phyloP scores from a whole-genome alignment of 2,329 filamentous ascomycete genomes.

The Diplodia corticola region DNA sequence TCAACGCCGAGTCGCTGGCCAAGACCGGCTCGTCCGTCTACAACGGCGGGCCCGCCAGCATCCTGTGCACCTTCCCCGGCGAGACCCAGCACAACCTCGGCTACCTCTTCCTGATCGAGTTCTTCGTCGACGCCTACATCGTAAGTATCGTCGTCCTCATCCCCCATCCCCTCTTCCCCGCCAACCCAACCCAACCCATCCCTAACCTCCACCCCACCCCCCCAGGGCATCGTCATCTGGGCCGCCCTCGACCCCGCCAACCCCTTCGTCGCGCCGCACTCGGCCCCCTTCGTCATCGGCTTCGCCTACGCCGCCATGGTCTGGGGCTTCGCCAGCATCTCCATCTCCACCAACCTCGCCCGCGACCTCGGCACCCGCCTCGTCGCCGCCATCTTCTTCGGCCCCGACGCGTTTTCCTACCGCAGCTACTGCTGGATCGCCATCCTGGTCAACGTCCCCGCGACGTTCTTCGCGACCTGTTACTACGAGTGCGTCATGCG shows the following conservation, averaged over 20 bases:
- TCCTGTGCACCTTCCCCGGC: conserved; percentile 57
- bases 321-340: conserved; percentile 59
- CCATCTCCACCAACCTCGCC: conserved; percentile 59
- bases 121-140: conserved; percentile 60
- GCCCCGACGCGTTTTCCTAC: conserved; percentile 51
- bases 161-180: background rate
- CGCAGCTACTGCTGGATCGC: conserved; percentile 54
- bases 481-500: conserved; percentile 58
- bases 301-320: conserved; percentile 55
- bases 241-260: conserved; percentile 59
- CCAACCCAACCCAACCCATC: background rate
- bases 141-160: conserved; percentile 29
- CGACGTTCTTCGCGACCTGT: conserved; percentile 56
- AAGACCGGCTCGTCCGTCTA: conserved; percentile 44
- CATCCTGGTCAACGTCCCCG: conserved; percentile 58
- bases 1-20: conserved; percentile 43
- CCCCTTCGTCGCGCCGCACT: conserved; percentile 53
- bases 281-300: conserved; percentile 57
- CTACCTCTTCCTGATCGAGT: conserved; percentile 60
- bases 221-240: conserved; percentile 57
- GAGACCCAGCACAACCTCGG: conserved; percentile 55
- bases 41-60: conserved; percentile 54
- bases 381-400: conserved; percentile 60
- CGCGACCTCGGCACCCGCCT: conserved; percentile 61
- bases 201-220: background rate